Evolutionary conservation across 176 grass and related monocot genomes (phyloP).

Genomic region (Bonia amplexicaulis): DNA sequence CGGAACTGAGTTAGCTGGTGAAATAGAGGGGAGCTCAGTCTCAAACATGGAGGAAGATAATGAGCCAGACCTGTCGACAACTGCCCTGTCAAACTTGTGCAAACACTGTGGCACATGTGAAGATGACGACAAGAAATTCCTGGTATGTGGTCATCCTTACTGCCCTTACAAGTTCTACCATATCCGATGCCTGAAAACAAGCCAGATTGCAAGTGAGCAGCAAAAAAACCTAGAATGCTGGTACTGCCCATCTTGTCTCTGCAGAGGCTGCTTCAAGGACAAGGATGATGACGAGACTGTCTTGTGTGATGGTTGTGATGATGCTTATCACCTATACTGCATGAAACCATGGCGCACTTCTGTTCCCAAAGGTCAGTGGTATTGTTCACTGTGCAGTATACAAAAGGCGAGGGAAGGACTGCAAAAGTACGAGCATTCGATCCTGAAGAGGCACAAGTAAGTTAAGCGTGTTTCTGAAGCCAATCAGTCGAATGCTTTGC

Average conservation of each 20-base stretch:
- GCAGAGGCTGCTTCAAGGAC: conserved; percentile 66
- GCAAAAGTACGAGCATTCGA: conserved; percentile 58
- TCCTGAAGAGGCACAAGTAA: conserved; percentile 42
- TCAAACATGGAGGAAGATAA: conserved; percentile 54
- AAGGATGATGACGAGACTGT: conserved; percentile 72
- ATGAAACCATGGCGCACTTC: conserved; percentile 51
- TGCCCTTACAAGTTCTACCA: conserved; percentile 87
- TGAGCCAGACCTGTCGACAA: conserved; percentile 45
- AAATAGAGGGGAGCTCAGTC: conserved; percentile 44
- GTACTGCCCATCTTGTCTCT: conserved; percentile 96
- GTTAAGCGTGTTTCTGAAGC: background rate
- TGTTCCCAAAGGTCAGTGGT: conserved; percentile 76
- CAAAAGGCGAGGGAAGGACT: conserved; percentile 48
- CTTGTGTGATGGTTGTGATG: conserved; percentile 83
- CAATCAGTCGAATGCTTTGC: background rate
- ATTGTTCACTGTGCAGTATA: conserved; percentile 54
- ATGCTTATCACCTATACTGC: conserved; percentile 85
- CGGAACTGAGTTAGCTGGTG: conserved; percentile 18
- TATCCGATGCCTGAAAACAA: conserved; percentile 72
- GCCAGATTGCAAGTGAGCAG: conserved; percentile 61
- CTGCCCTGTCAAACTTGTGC: conserved; percentile 55
- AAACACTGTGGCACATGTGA: conserved; percentile 79
- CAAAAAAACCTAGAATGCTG: conserved; percentile 66
- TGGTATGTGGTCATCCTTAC: conserved; percentile 69
- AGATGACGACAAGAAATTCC: conserved; percentile 76